Evolutionary conservation across 83 land plant species (phyloP), one percentile per base, ranked within the genome.

Genomic region (Picea abies): DNA sequence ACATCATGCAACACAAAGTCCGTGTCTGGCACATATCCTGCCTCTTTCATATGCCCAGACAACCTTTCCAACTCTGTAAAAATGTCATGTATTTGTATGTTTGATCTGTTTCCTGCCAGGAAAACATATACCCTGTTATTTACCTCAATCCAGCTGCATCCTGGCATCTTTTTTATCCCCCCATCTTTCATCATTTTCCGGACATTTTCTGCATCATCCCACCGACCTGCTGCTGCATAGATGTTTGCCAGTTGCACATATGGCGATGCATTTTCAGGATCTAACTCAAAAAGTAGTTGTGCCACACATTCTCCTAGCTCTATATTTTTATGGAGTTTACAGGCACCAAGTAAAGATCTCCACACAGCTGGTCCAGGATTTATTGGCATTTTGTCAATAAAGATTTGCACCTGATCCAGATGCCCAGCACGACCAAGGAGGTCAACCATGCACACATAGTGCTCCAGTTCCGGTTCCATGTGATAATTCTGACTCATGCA

Each of bases 381-480:
- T 5, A 87, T 80, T 26, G 92, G 87, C 92, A 90, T 92, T 35
- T 67, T 35, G 67, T 75, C 80, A 4, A 92, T 23, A 5, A 92
- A 20, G 3, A 4, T 69, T 49, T 86, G 86, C 7, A 92, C 94
- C 73, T 90, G 92, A 49, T 84, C 78, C 60, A 92, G 65, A 12
- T 66, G 81, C 15, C 92, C 92, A 58, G 89, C 89, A 52, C 94
- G 80, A 8, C 90, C 92, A 2, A 92, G 66, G n/a, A 88, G 80
- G 82, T 90, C 94, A 47, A 92, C 89, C 90, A 92, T 82, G 76
- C 94, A 90, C 20, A 87, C 89, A 70, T 86, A 90, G 56, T 92
- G 93, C 62, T 90, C 92, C 19, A 90, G 19, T 63, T 67, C 82
- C 0, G 87, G 89, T 23, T 61, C 37, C 17, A 88, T 75, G 1